Evolutionary conservation across 176 grass and related monocot genomes (phyloP), one percentile per base, ranked within the genome.

Genomic region (Hyparrhenia diplandra): DNA sequence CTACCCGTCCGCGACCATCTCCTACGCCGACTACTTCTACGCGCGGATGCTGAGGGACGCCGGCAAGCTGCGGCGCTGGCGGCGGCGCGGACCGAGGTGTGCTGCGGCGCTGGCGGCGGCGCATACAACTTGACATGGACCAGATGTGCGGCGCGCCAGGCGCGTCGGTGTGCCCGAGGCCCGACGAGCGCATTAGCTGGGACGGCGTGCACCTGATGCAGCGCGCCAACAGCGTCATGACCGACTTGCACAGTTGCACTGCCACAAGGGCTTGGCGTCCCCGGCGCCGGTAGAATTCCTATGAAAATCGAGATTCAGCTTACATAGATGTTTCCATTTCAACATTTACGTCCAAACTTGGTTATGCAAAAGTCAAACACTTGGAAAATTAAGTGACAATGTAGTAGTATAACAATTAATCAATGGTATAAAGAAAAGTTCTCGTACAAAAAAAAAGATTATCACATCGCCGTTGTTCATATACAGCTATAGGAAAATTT

Each of bases 21-120:
- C 90, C 64, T 94, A 92, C n/a, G 89, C 91, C 17, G 89, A 97
- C 67, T 94, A 94, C 85, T 94, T 94, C 63, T 21, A 86, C 63
- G 91, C 91, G 86, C 69, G 86, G 73, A 90, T 97, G 64, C 85
- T 97, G 31, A 70, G 69, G 24, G 42, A 94, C 59, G 82, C 91
- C 12, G 54, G 61, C 0, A 71, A 68, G 23, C n/a, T n/a, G 28
- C 86, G 11, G 89, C 89, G 1, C 90, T 94, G 34, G 83, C 64
- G 30, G 74, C 5, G 39, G 4, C 4, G 42, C 4, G 58, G 21
- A 82, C 77, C 17, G 69, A 25, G 76, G 87, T 91, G 28, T 97
- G 94, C 39, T 94, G 94, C 61, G 89, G 91, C 21, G 65, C 43
- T 2, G 91, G 87, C 20, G 94, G 71, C 11, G 68, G 55, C 4